A percentile compares a stretch with the other conserved stretches of the same genome.
These are phyloP conservation scores for Potentilla sterilis DNA, from an alignment of 306 rosid genomes.

Conservation along the genomic window DNA sequence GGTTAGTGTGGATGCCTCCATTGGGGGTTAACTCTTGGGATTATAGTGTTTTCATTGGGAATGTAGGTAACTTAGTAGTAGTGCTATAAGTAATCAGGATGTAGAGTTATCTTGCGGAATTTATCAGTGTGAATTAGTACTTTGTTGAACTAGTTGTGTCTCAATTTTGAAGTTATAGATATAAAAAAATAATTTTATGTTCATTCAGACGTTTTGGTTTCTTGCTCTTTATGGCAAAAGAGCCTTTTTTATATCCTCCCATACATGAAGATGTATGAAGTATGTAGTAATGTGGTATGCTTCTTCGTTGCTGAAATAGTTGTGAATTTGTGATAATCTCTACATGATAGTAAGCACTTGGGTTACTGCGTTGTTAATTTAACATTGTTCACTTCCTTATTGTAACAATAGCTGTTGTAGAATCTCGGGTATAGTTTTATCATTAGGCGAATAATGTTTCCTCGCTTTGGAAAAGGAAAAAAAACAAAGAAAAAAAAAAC, in stretches of 20 bases:
- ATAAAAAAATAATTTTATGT: background rate
- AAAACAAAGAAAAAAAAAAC: too few relatives aligned
- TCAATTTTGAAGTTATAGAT: conserved; percentile 23
- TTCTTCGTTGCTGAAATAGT: background rate
- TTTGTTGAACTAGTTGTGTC: conserved; percentile 4
- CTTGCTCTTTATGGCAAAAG: background rate
- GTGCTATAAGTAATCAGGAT: background rate
- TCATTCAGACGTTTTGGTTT: background rate
- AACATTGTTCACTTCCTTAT: background rate
- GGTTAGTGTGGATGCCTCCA: background rate
- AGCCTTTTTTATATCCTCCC: background rate
- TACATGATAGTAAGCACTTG: background rate
- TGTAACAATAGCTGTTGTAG: background rate
- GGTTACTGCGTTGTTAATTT: background rate
- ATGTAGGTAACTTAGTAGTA: conserved; percentile 16
- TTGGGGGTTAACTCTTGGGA: conserved; percentile 6
- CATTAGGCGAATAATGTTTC: background rate
- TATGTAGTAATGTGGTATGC: background rate
- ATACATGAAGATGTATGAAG: background rate
- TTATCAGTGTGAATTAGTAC: background rate
- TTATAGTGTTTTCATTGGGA: conserved; percentile 4
- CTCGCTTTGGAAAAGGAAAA: too few relatives aligned
- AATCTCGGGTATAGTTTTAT: background rate
- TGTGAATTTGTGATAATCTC: background rate
- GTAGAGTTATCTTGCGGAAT: background rate